Percentiles rank a stretch among this genome's conserved stretches.
Evolutionary conservation across 768 basidiomycete genomes (phyloP).

Genomic region (Favolaschia claudopus): DNA sequence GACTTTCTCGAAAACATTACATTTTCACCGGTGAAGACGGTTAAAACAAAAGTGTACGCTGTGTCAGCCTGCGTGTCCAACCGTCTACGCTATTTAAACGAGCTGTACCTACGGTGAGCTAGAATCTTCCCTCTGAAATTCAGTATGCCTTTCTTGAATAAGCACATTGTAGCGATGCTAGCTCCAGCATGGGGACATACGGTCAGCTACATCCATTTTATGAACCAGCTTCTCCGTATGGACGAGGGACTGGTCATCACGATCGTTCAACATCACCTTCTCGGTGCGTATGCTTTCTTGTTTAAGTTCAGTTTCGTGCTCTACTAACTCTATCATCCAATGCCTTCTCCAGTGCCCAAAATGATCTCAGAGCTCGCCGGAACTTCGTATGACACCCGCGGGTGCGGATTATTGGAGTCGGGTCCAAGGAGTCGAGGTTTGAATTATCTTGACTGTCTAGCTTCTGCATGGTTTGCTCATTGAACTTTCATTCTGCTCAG

Average conservation of each 20-base stretch:
- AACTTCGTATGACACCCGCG: not conserved
- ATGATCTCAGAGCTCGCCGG: slow-evolving; percentile 4
- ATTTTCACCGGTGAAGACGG: too few relatives aligned
- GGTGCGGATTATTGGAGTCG: slow-evolving; percentile 8
- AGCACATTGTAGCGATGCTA: slow-evolving; percentile 6
- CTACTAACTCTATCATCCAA: not conserved
- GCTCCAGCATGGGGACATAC: slow-evolving; percentile 9
- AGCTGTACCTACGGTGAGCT: too few relatives aligned
- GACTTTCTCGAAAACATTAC: too few relatives aligned
- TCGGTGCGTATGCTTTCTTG: not conserved
- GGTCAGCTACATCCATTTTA: not conserved
- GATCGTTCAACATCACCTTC: slow-evolving; percentile 6
- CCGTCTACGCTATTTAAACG: too few relatives aligned
- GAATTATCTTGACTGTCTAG: too few relatives aligned
- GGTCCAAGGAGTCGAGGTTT: not conserved
- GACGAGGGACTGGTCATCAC: slow-evolving; percentile 1
- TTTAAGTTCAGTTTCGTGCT: not conserved
- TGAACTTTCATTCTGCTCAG: too few relatives aligned
- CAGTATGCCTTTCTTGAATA: not conserved
- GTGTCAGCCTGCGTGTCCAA: too few relatives aligned
- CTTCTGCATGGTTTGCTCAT: too few relatives aligned
- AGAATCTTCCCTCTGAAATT: too few relatives aligned
- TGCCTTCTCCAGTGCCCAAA: not conserved
- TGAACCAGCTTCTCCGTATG: not conserved
- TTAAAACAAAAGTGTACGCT: too few relatives aligned